Conservation (phyloP, 495 filamentous ascomycete genomes). For the Tetracladium setigerum region DNA sequence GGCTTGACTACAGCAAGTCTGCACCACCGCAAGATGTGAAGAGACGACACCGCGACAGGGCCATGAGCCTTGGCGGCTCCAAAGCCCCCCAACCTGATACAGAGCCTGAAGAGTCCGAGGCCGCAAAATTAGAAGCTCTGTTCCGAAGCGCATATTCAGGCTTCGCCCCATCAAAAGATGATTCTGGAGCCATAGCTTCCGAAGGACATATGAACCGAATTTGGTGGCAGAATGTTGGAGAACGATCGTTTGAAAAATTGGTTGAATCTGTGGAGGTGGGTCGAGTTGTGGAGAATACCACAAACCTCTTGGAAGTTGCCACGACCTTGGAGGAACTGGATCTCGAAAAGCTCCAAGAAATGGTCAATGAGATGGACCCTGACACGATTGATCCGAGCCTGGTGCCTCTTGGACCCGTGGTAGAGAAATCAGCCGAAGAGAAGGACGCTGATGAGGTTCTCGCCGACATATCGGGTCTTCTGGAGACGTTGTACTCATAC, state of each 20-base stretch:
- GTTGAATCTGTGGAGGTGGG: conserved; percentile 37
- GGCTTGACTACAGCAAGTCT: conserved; percentile 61
- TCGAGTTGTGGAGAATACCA: conserved; percentile 32
- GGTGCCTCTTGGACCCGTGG: conserved; percentile 31
- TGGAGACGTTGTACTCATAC: conserved; percentile 80
- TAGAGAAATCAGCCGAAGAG: conserved; percentile 42
- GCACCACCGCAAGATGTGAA: conserved; percentile 50
- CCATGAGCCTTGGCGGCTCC: conserved; percentile 57
- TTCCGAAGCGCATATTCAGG: conserved; percentile 80
- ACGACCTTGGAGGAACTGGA: conserved; percentile 29
- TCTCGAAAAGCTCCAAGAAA: conserved; percentile 33
- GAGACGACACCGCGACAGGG: conserved; percentile 62
- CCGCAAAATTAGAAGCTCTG: conserved; percentile 61
- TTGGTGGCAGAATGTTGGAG: conserved; percentile 82
- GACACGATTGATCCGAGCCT: conserved; percentile 38
- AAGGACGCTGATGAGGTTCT: conserved; percentile 69
- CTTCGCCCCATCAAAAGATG: conserved; percentile 79
- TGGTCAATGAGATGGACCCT: conserved; percentile 14
- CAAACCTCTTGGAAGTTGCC: conserved; percentile 18
- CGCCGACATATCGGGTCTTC: conserved; percentile 69
- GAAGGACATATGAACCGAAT: conserved; percentile 60
- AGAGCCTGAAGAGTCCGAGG: conserved; percentile 41
- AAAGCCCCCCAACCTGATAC: conserved; percentile 38
- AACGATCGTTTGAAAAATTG: conserved; percentile 46
- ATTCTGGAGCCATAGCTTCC: conserved; percentile 65